Evolutionary conservation across 2,329 filamentous ascomycete genomes (phyloP).

Genomic region (Juglanconis juglandina): DNA sequence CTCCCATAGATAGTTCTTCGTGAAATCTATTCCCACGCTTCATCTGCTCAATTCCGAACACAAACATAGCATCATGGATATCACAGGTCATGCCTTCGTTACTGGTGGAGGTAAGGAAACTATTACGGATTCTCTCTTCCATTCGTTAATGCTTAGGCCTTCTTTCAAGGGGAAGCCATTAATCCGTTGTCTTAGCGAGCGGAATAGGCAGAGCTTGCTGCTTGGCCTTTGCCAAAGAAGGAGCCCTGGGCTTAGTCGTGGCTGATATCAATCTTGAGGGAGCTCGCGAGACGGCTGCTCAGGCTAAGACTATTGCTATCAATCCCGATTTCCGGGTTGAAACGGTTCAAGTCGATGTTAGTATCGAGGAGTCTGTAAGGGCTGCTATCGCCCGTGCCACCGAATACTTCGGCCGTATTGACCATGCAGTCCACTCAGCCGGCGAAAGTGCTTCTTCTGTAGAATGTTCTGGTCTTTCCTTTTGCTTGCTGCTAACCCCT

Average conservation of each 20-base stretch:
- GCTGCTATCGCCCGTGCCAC: background rate
- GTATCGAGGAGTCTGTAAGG: constrained; percentile 1
- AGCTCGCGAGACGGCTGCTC: background rate
- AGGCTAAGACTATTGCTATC: background rate
- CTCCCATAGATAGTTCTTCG: too few relatives aligned
- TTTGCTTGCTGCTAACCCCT: background rate
- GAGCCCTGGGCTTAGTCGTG: background rate
- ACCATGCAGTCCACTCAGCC: constrained; percentile 13
- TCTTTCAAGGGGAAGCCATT: background rate
- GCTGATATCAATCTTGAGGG: constrained; percentile 5
- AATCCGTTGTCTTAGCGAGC: background rate
- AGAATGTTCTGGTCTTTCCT: too few relatives aligned
- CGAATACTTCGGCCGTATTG: constrained; percentile 1
- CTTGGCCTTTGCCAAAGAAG: constrained; percentile 6
- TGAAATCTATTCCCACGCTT: too few relatives aligned
- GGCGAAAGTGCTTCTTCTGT: background rate
- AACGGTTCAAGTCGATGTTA: background rate
- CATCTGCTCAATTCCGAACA: too few relatives aligned
- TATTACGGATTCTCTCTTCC: background rate
- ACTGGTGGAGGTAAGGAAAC: constrained; percentile 6
- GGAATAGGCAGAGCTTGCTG: constrained; percentile 5
- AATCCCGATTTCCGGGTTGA: background rate
- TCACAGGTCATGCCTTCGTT: constrained; percentile 7
- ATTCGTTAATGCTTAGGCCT: background rate
- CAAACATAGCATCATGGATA: constrained; percentile 17